A percentile compares a stretch with the other conserved stretches of the same genome.
phyloP scores from a whole-genome alignment of 2,329 filamentous ascomycete species.

The Pleoardoris graminearum region DNA sequence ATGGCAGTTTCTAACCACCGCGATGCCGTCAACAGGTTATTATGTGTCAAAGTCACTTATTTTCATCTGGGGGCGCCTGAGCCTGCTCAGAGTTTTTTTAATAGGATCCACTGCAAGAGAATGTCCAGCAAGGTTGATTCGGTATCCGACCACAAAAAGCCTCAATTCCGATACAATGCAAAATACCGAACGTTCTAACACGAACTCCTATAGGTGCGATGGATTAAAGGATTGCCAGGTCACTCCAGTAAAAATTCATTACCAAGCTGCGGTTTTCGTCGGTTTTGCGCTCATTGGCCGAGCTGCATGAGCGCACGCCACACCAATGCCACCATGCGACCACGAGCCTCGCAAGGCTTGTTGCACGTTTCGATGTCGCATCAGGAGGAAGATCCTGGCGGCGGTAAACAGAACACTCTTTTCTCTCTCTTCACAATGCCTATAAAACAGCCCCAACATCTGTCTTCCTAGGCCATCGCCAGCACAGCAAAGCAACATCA shows the following conservation, averaged over 20 bases:
- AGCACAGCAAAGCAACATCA: constrained; percentile 7
- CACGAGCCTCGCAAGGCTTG: constrained; percentile 5
- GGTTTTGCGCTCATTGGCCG: constrained; percentile 9
- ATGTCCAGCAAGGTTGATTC: constrained; percentile 4
- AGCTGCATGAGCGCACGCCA: constrained; percentile 1
- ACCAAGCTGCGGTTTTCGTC: constrained; percentile 6
- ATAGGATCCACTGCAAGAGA: constrained; percentile 12
- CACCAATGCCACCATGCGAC: constrained; percentile 6
- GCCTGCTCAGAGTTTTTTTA: constrained; percentile 11
- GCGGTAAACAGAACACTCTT: constrained; percentile 3
- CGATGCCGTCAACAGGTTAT: constrained; percentile 12
- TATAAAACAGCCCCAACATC: constrained; percentile 9
- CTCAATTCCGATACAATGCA: constrained; percentile 7
- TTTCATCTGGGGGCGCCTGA: not conserved
- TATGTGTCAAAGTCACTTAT: constrained; percentile 11
- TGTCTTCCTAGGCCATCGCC: constrained; percentile 2
- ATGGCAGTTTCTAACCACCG: constrained; percentile 10
- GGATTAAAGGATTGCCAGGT: not conserved
- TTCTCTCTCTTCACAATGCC: not conserved
- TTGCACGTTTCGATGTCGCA: constrained; percentile 4
- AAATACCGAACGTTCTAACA: not conserved
- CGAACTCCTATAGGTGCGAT: constrained; percentile 8
- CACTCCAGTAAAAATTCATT: constrained; percentile 10
- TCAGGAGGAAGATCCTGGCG: constrained; percentile 2
- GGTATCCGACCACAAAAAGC: not conserved